Conservation (phyloP, 345 rosid species). For the Citrus trifoliata region DNA sequence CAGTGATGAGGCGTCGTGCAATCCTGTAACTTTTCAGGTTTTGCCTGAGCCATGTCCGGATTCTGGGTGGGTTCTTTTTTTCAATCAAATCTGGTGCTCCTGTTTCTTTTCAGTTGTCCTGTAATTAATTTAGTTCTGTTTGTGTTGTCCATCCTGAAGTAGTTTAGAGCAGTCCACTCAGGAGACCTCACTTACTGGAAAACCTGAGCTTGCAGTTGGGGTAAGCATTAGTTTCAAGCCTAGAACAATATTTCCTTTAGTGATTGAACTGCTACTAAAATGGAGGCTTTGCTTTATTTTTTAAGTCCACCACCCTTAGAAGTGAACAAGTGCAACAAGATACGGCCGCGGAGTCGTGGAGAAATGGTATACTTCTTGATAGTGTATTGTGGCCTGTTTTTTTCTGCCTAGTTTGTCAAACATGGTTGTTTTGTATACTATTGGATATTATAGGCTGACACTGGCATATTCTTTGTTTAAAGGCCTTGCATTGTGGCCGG, state of each 20-base stretch:
- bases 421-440: neutral
- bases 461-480: neutral
- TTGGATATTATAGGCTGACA: slow-evolving; percentile 5
- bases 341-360: slow-evolving; percentile 21
- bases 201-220: slow-evolving; percentile 26
- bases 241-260: neutral
- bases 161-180: slow-evolving; percentile 32
- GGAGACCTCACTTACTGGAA: slow-evolving; percentile 23
- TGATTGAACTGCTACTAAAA: slow-evolving; percentile 3
- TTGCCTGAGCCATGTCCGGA: slow-evolving; percentile 17
- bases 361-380: slow-evolving; percentile 37
- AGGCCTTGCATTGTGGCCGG: slow-evolving; percentile 62
- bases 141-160: slow-evolving; percentile 16
- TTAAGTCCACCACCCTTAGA: slow-evolving; percentile 24
- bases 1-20: slow-evolving; percentile 23
- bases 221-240: slow-evolving; percentile 28
- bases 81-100: neutral
- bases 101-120: neutral
- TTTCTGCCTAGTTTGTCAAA: neutral
- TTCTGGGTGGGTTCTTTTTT: slow-evolving; percentile 24
- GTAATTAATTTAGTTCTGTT: neutral
- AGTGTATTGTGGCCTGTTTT: neutral
- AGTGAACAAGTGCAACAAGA: slow-evolving; percentile 31
- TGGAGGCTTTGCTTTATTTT: slow-evolving; percentile 7
- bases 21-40: slow-evolving; percentile 16